These are phyloP conservation scores for Onygena corvina DNA, from an alignment of 2,329 filamentous ascomycete species.

Conservation along the genomic window DNA sequence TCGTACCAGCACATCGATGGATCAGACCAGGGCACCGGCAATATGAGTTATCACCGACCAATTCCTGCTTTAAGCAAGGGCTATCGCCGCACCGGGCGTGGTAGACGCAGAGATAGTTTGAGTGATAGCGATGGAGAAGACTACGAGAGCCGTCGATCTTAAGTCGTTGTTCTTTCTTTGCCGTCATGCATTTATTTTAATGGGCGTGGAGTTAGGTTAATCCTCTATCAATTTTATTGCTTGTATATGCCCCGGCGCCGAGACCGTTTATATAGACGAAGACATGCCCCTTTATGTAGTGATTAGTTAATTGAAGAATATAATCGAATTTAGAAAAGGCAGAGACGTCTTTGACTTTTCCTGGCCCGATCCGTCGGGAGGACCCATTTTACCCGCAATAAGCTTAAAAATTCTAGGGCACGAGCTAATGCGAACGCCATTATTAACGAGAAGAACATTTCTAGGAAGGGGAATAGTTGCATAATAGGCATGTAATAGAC, in stretches of 20 bases:
- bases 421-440: not conserved
- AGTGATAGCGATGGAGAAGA: constrained; percentile 41
- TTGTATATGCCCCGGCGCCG: not conserved
- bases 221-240: not conserved
- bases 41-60: constrained; percentile 46
- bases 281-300: constrained; percentile 1
- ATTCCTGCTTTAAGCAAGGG: constrained; percentile 43
- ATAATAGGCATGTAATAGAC: not conserved
- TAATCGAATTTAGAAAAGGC: not conserved
- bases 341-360: not conserved
- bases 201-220: not conserved
- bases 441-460: not conserved
- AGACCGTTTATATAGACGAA: not conserved
- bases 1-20: constrained; percentile 31
- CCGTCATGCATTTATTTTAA: not conserved
- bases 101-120: constrained; percentile 40
- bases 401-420: constrained; percentile 1
- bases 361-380: not conserved
- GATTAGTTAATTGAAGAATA: not conserved
- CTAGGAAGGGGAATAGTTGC: not conserved
- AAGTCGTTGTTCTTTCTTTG: not conserved
- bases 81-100: constrained; percentile 29
- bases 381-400: not conserved
- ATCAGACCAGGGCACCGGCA: constrained; percentile 35
- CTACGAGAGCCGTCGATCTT: constrained; percentile 20